Evolutionary conservation across 257 asterid genomes (phyloP), one percentile per base, ranked within the genome.

Genomic region (Przewalskia tangutica): DNA sequence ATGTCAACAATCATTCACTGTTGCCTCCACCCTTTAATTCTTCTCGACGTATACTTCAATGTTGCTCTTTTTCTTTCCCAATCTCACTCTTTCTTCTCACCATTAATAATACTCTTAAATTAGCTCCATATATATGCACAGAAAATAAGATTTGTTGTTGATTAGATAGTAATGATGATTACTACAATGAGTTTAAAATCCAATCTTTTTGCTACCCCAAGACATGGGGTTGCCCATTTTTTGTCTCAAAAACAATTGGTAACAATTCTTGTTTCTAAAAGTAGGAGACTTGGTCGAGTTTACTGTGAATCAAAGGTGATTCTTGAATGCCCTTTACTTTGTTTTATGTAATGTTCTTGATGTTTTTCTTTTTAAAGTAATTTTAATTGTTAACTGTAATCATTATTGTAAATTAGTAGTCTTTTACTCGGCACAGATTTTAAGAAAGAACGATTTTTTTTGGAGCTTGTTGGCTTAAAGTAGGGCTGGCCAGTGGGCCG

Each of bases 221-320:
- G 53, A 6, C 80, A 83, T 3, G 81, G 83, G 14, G 55, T 84
- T n/a, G 78, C 53, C 13, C 77, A 46, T 5, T 66, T 76, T 27
- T 16, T 63, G 51, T 50, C 73, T 38, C 82, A 55, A 44, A 86
- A 77, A 66, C 75, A 83, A 6, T 84, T 85, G 84, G 80, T 48
- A 51, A 78, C 86, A 14, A 63, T 81, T 84, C 75, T 40, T 66
- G 65, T 55, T 65, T 36, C 73, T 20, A 79, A 82, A 34, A 76
- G 68, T 81, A 87, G 63, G 36, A 83, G 27, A 27, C 60, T 84
- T 54, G 79, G 62, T 73, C 86, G 88, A 71, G 90, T 94, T 82
- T 84, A 76, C 88, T 89, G 98, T 75, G 86, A 86, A 12, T 88
- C 89, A 2, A 84, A 79, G 95, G 95, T 91, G 63, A 63, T 18